Evolutionary conservation across 495 filamentous ascomycete genomes (phyloP).

Genomic region (Aspergillus egyptiacus): DNA sequence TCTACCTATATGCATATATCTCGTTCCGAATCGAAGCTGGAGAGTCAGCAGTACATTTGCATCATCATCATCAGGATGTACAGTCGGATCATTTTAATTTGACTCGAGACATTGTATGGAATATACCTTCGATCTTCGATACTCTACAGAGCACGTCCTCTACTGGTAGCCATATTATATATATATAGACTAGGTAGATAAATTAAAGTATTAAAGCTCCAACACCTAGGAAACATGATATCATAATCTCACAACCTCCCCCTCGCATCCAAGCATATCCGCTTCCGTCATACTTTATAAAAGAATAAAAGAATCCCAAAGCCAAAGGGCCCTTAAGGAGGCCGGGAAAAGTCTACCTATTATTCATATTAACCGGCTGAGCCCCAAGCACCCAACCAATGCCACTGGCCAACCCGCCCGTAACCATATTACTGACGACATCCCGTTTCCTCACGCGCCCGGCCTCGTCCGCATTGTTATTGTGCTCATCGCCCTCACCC

Average conservation of each 20-base stretch:
- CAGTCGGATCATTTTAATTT: background rate
- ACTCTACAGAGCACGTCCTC: too few species aligned
- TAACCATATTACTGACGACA: conserved; percentile 70
- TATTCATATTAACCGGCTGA: conserved; percentile 42
- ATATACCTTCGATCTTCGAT: too few species aligned
- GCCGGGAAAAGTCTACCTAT: too few species aligned
- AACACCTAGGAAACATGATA: background rate
- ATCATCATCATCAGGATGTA: background rate
- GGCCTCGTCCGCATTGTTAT: conserved; percentile 25
- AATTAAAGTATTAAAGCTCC: too few species aligned
- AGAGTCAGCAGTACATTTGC: too few species aligned
- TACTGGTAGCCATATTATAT: too few species aligned
- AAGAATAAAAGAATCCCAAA: background rate
- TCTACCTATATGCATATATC: conserved; percentile 8
- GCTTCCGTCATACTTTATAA: background rate
- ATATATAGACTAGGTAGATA: background rate
- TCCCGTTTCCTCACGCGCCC: conserved; percentile 68
- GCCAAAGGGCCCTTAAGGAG: too few species aligned
- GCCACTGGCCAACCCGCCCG: conserved; percentile 66
- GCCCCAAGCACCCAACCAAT: conserved; percentile 83
- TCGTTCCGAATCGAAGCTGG: too few species aligned
- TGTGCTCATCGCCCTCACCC: conserved; percentile 13
- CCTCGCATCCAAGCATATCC: background rate
- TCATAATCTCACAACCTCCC: conserved; percentile 3
- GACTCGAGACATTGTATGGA: too few species aligned